Evolutionary conservation across 139 green algal species (phyloP), one percentile per base, ranked within the genome.

Genomic region (Coelastrella sp.): DNA sequence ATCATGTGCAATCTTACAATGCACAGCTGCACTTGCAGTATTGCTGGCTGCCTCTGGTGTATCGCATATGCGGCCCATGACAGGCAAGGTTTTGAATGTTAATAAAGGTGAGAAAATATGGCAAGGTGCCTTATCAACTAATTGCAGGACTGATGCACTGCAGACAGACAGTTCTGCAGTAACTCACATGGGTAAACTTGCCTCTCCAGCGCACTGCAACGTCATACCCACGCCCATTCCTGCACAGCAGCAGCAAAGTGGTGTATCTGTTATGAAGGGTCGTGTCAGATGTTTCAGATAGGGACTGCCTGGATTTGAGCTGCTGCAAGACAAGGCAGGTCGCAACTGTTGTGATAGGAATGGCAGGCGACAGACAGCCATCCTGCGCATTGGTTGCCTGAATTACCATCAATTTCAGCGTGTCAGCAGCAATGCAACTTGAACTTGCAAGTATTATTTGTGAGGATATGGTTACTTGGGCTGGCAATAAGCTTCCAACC

Each of bases 111-210:
- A 49, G 35, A 49, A 49, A 49, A 49, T 49, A 49, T 49, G 35
- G 35, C 35, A 49, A 49, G 35, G 35, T 49, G 35, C 35, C 35
- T 49, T 49, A 49, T 49, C 35, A 49, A 49, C 35, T 3, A 49
- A 49, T 49, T 49, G 35, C 35, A 49, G 35, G 35, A 61, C 35
- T 82, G 76, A 14, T 17, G 35, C 35, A 25, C 9, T 66, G 22
- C 8, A 35, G 68, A 58, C 79, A 49, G 57, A 12, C 35, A 57
- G 22, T 72, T 56, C 81, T 87, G 81, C 81, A 59, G 81, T 27
- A 11, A 66, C 94, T 92, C 35, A 97, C 86, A 24, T 95, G 95
- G 49, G 93, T 95, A 63, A 97, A 93, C 79, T 97, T 97, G 49
- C 66, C 78, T 4, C 88, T 81, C 57, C 93, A 96, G 14, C 25